Percentiles rank a stretch among this genome's conserved stretches.
These are phyloP conservation scores for Neofusicoccum ribis DNA, from an alignment of 2,329 filamentous ascomycete species.

Conservation along the genomic window DNA sequence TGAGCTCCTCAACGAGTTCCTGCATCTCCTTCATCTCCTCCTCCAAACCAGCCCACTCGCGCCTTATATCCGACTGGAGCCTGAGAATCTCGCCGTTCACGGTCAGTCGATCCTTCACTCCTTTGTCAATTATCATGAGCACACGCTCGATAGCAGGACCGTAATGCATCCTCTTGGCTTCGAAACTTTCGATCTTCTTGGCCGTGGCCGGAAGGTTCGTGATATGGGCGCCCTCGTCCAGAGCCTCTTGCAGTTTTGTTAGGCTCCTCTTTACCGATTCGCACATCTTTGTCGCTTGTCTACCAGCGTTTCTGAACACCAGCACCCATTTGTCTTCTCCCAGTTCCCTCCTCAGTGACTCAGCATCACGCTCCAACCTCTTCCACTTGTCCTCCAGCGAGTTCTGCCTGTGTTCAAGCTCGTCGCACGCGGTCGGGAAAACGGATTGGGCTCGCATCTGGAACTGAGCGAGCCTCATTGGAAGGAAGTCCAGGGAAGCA, in stretches of 20 bases:
- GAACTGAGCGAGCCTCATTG: constrained; percentile 90
- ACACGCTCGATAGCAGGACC: constrained; percentile 90
- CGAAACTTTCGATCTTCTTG: constrained; percentile 90
- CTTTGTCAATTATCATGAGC: constrained; percentile 88
- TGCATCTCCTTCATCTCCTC: constrained; percentile 78
- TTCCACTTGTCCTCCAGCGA: constrained; percentile 83
- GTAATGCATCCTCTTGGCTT: constrained; percentile 93
- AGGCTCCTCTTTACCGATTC: constrained; percentile 90
- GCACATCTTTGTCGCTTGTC: constrained; percentile 94
- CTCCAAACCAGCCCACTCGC: constrained; percentile 77
- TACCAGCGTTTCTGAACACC: constrained; percentile 89
- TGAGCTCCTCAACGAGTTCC: constrained; percentile 69
- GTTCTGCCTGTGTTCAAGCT: constrained; percentile 73
- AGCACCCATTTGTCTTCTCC: constrained; percentile 95
- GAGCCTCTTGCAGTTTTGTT: constrained; percentile 73
- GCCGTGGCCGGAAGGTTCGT: constrained; percentile 64
- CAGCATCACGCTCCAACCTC: constrained; percentile 85
- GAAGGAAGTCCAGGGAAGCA: constrained; percentile 91
- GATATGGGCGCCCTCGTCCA: constrained; percentile 58
- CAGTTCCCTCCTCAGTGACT: constrained; percentile 83
- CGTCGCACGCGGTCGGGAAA: constrained; percentile 89
- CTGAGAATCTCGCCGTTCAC: constrained; percentile 94
- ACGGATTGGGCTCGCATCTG: constrained; percentile 71
- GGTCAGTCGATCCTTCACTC: constrained; percentile 91
- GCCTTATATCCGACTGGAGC: constrained; percentile 79